These are phyloP conservation scores for Parastagonospora nodorum DNA, from an alignment of 2,329 filamentous ascomycete genomes.

Conservation along the genomic window DNA sequence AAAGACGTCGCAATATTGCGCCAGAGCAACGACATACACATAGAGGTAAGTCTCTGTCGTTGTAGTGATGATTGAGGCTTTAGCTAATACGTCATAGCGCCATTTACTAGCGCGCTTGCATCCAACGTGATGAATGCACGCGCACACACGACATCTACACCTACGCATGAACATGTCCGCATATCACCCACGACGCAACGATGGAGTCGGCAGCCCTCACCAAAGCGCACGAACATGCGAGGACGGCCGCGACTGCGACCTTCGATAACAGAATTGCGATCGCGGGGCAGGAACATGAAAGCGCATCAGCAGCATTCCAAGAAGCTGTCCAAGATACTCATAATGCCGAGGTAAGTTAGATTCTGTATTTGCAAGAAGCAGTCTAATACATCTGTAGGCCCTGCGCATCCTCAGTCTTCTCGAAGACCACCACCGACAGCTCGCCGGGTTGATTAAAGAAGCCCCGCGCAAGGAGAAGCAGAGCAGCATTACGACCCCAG, in stretches of 20 bases:
- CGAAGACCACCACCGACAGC: slow-evolving; percentile 82
- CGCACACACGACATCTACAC: neutral
- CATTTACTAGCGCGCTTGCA: too few relatives aligned
- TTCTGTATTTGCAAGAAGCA: neutral
- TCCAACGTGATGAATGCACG: neutral
- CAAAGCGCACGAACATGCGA: slow-evolving; percentile 86
- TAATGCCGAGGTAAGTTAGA: slow-evolving; percentile 57
- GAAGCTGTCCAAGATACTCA: slow-evolving; percentile 75
- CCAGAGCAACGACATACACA: too few relatives aligned
- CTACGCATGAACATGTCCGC: slow-evolving; percentile 9
- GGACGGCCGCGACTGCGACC: slow-evolving; percentile 77
- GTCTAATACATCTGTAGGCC: slow-evolving; percentile 58
- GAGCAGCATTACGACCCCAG: slow-evolving; percentile 12
- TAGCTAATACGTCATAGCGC: too few relatives aligned
- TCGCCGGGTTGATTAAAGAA: slow-evolving; percentile 80
- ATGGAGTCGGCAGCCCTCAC: slow-evolving; percentile 76
- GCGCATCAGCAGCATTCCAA: slow-evolving; percentile 87
- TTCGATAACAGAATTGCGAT: slow-evolving; percentile 73
- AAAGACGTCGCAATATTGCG: too few relatives aligned
- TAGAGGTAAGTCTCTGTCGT: too few relatives aligned
- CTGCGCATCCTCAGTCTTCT: slow-evolving; percentile 82
- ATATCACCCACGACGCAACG: slow-evolving; percentile 2
- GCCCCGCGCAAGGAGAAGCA: slow-evolving; percentile 51
- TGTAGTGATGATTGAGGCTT: too few relatives aligned
- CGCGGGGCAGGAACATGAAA: slow-evolving; percentile 84